Base-by-base conservation (phyloP, 2,329 filamentous ascomycete species). In the Penicillium sp. region DNA sequence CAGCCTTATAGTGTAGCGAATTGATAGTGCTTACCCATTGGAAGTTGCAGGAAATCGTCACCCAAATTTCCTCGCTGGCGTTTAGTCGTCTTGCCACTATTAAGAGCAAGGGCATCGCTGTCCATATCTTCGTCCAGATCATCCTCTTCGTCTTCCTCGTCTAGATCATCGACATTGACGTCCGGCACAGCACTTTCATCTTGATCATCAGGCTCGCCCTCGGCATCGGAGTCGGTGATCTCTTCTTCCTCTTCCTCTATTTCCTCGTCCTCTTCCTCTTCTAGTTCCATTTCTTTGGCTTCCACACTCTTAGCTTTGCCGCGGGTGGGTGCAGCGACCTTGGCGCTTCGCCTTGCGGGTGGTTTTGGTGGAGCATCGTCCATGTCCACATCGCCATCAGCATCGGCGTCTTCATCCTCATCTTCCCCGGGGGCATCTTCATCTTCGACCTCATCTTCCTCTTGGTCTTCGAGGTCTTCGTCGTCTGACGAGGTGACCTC, bases 41-140 rank as follows among this genome's bases (percentile, higher is more conserved):
- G 83, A 8, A 87, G 73, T 45, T 79, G 75, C 59, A 81, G 64
- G 56, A 80, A 78, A 57, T 75, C 72, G 72, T 79, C 79, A 16
- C 77, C 77, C 47, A 86, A 79, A 49, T 84, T 79, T 2, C 85
- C 85, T 51, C 87, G 77, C 73, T 91, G 88, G 47, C 88, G 78
- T 64, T 87, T 85, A 14, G 88, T 91, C 72, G 89, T 77, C 67
- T 86, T 87, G 69, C 76, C 85, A 21, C 85, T 72, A 66, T 90
- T 86, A 3, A 76, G 77, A 40, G 74, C 76, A 21, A 81, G 63
- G 47, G 69, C 71, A 62, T 77, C 69, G 54, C 71, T 70, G 21
- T 79, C 79, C 33, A 76, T 69, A 1, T 76, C 75, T n/a, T 72
- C 71, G 44, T 75, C 73, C 8, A 75, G 67, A 45, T 74, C 75